phyloP scores from a whole-genome alignment of 768 basidiomycete genomes.

The Dendrothele bispora region DNA sequence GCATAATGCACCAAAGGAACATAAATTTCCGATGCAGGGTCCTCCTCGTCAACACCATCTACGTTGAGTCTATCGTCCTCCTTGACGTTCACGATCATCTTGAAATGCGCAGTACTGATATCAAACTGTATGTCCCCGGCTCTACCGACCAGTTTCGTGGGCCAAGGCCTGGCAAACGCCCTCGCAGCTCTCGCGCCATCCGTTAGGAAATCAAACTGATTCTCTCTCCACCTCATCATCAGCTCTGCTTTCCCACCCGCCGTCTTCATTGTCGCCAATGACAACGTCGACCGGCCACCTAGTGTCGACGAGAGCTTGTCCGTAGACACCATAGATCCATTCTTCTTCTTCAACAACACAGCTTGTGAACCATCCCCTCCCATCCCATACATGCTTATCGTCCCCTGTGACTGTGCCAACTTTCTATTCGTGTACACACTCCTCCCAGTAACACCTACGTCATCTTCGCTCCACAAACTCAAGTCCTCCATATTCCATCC shows the following conservation, averaged over 20 bases:
- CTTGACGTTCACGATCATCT: constrained; percentile 62
- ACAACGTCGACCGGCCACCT: constrained; percentile 32
- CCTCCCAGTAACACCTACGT: constrained; percentile 35
- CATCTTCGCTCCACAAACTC: constrained; percentile 83
- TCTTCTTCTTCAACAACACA: constrained; percentile 33
- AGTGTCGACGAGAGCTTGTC: constrained; percentile 9
- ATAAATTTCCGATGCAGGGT: constrained; percentile 82
- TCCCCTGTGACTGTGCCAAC: constrained; percentile 19
- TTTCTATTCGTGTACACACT: constrained; percentile 16
- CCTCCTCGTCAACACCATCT: constrained; percentile 22
- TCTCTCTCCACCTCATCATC: constrained; percentile 35
- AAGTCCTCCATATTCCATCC: constrained; percentile 97
- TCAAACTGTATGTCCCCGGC: constrained; percentile 74
- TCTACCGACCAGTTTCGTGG: constrained; percentile 69
- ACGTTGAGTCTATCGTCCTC: constrained; percentile 49
- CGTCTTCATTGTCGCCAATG: constrained; percentile 32
- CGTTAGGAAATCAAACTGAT: constrained; percentile 73
- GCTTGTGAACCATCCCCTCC: constrained; percentile 36
- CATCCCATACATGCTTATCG: constrained; percentile 23
- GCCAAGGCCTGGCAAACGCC: constrained; percentile 86
- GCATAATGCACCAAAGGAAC: constrained; percentile 91
- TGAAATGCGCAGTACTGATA: constrained; percentile 67
- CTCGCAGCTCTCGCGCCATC: constrained; percentile 83
- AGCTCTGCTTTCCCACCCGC: constrained; percentile 18
- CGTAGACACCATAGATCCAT: constrained; percentile 7